These are phyloP conservation scores for Arthrobotrys iridis DNA, from an alignment of 2,329 filamentous ascomycete genomes.

Conservation along the genomic window DNA sequence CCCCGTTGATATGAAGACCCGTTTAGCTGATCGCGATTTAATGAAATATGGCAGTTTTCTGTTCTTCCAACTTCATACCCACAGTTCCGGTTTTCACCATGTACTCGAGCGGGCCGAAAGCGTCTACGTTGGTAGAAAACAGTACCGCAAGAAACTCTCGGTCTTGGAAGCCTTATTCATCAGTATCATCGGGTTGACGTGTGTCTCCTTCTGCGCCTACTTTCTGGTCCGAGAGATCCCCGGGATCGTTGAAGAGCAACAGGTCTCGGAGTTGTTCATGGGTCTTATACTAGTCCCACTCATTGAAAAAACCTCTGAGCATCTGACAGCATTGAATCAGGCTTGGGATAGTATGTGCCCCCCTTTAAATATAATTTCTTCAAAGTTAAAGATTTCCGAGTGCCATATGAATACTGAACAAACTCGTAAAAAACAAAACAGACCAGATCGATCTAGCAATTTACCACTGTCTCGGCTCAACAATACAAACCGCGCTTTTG, in stretches of 20 bases:
- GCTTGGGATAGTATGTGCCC: constrained; percentile 73
- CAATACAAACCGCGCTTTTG: constrained; percentile 87
- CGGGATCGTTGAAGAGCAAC: constrained; percentile 57
- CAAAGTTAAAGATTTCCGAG: too few species aligned
- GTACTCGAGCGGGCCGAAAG: constrained; percentile 34
- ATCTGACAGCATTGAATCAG: constrained; percentile 84
- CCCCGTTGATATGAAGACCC: background rate
- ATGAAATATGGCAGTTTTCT: constrained; percentile 59
- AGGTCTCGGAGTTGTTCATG: constrained; percentile 69
- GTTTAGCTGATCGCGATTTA: constrained; percentile 56
- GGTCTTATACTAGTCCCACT: constrained; percentile 81
- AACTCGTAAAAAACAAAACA: constrained; percentile 3
- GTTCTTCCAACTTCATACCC: constrained; percentile 40
- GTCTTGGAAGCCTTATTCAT: constrained; percentile 27
- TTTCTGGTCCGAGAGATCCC: constrained; percentile 37
- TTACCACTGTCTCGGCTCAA: constrained; percentile 84
- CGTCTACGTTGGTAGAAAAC: constrained; percentile 17
- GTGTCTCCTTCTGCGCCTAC: constrained; percentile 40
- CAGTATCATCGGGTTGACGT: background rate
- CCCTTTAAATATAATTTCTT: background rate
- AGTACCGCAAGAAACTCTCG: constrained; percentile 38
- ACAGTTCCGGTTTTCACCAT: constrained; percentile 20
- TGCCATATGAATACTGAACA: too few species aligned
- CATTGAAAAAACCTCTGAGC: constrained; percentile 87
- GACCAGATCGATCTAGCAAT: constrained; percentile 78